Percentiles rank a stretch among this genome's conserved stretches.
Evolutionary conservation across 352 stramenopile genomes (phyloP).

Genomic region (Plasmopara viticola): DNA sequence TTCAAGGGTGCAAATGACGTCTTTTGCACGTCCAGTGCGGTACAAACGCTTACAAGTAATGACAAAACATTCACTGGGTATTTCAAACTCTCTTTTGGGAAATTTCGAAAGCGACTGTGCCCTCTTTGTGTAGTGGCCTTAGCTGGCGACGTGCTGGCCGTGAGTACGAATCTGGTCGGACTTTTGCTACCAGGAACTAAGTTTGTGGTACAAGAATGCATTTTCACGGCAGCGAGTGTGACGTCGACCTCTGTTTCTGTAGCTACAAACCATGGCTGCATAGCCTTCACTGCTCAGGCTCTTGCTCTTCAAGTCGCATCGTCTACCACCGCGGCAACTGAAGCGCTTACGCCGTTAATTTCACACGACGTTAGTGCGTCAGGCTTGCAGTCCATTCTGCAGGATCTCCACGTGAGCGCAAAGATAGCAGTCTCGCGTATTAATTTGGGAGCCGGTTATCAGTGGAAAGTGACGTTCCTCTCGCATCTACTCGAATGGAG

Average conservation of each 20-base stretch:
- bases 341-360: constrained; percentile 55
- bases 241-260: constrained; percentile 45
- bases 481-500: constrained; percentile 80
- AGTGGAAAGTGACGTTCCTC: constrained; percentile 90
- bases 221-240: constrained; percentile 53
- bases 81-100: constrained; percentile 73
- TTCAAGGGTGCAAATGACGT: constrained; percentile 62
- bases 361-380: constrained; percentile 48
- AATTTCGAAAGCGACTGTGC: constrained; percentile 49
- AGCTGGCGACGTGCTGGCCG: constrained; percentile 40
- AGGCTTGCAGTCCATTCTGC: constrained; percentile 52
- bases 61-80: constrained; percentile 27
- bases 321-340: constrained; percentile 9
- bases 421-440: constrained; percentile 41
- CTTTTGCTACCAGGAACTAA: constrained; percentile 46
- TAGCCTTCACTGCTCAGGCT: constrained; percentile 32
- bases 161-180: constrained; percentile 56
- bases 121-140: constrained; percentile 49
- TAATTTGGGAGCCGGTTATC: constrained; percentile 39
- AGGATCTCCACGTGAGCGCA: constrained; percentile 42
- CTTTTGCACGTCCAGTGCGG: constrained; percentile 84
- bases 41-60: constrained; percentile 56
- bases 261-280: constrained; percentile 48
- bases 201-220: constrained; percentile 63
- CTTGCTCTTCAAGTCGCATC: constrained; percentile 37